Evolutionary conservation across 345 rosid species (phyloP).

Genomic region (Populus simonii): DNA sequence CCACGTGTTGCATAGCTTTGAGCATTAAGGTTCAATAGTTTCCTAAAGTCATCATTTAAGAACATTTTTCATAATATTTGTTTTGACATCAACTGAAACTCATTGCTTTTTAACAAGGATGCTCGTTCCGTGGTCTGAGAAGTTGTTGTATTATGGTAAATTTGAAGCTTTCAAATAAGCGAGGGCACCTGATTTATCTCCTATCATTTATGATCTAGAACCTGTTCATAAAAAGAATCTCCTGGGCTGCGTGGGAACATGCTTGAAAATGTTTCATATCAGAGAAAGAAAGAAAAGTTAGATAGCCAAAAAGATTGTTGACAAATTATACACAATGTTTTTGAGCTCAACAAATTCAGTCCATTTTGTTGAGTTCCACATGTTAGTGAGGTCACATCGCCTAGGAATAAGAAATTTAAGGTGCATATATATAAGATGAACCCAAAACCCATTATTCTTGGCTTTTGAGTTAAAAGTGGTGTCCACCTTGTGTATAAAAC

Average conservation of each 20-base stretch:
- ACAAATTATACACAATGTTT: neutral
- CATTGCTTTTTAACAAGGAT: neutral
- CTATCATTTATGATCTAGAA: neutral
- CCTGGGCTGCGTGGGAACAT: neutral
- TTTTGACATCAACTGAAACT: neutral
- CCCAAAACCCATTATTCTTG: too few species aligned
- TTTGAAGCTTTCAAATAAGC: neutral
- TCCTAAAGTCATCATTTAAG: neutral
- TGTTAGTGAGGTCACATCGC: too few species aligned
- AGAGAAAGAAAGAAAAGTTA: neutral
- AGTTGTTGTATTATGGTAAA: neutral
- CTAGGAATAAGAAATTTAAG: too few species aligned
- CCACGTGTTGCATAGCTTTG: neutral
- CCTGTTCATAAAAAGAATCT: neutral
- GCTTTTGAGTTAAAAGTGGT: too few species aligned
- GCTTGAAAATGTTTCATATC: neutral
- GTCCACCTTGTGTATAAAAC: too few species aligned
- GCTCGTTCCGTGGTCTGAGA: neutral
- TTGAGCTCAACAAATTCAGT: neutral
- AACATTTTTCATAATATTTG: neutral
- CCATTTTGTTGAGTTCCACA: too few species aligned
- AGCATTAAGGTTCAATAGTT: neutral
- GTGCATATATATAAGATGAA: too few species aligned
- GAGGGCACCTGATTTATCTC: neutral
- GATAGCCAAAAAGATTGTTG: neutral